These are phyloP conservation scores for Suillus clintonianus DNA, from an alignment of 768 basidiomycete species.

Conservation along the genomic window DNA sequence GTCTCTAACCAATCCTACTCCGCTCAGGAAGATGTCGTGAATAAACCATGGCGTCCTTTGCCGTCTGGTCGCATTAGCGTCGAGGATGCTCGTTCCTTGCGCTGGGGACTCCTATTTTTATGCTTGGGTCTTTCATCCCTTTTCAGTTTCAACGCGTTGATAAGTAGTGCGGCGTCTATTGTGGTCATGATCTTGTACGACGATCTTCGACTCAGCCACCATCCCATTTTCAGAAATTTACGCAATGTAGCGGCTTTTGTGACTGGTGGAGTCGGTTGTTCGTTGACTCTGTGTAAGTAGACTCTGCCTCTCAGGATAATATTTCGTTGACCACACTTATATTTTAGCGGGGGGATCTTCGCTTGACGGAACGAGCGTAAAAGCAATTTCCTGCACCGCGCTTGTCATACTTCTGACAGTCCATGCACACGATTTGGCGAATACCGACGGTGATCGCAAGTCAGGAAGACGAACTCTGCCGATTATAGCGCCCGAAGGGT, in stretches of 20 bases:
- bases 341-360: neutral
- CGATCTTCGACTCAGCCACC: constrained; percentile 26
- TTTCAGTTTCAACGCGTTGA: constrained; percentile 15
- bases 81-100: constrained; percentile 21
- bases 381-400: constrained; percentile 22
- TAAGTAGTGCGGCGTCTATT: constrained; percentile 23
- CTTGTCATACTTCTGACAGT: constrained; percentile 38
- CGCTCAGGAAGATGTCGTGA: constrained; percentile 32
- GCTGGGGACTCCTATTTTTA: constrained; percentile 32
- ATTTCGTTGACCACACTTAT: neutral
- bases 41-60: constrained; percentile 40
- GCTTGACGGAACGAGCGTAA: constrained; percentile 6
- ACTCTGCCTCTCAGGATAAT: too few relatives aligned
- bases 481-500: constrained; percentile 21
- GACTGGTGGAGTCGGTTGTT: constrained; percentile 38
- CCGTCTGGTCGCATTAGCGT: constrained; percentile 35
- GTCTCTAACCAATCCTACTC: constrained; percentile 34
- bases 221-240: constrained; percentile 32
- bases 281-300: constrained; percentile 23
- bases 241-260: constrained; percentile 35
- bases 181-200: constrained; percentile 29
- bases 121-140: constrained; percentile 27
- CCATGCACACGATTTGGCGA: constrained; percentile 38
- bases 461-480: constrained; percentile 34
- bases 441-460: constrained; percentile 30